phyloP scores from a whole-genome alignment of 192 early-diverging fungal genomes.

The Coemansia brasiliensis region DNA sequence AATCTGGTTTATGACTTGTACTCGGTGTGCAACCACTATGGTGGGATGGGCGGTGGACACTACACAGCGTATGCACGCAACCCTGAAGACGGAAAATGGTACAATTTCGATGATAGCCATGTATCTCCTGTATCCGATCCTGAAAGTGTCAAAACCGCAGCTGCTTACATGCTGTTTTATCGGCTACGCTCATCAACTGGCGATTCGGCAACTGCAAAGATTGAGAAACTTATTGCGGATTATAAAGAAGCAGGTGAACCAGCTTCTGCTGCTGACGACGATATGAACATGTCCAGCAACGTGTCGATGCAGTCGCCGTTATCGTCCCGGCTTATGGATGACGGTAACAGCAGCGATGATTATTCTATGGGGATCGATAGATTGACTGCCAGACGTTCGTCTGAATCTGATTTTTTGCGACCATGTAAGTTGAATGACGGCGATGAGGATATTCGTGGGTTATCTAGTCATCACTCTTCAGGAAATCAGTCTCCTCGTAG shows the following conservation, averaged over 20 bases:
- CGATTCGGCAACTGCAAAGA: constrained; percentile 15
- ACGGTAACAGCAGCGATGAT: constrained; percentile 4
- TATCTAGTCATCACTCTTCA: too few relatives aligned
- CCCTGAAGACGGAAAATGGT: constrained; percentile 66
- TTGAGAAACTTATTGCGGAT: constrained; percentile 23
- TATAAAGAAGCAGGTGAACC: constrained; percentile 13
- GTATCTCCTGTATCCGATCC: constrained; percentile 47
- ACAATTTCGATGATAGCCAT: constrained; percentile 78
- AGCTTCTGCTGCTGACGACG: constrained; percentile 1
- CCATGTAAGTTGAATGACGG: not conserved
- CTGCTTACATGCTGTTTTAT: constrained; percentile 58
- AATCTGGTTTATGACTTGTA: constrained; percentile 69
- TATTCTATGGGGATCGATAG: not conserved
- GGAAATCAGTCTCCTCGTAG: constrained; percentile 14
- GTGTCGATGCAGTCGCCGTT: constrained; percentile 15
- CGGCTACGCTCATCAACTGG: constrained; percentile 10
- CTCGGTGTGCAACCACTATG: constrained; percentile 81
- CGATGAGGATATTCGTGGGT: not conserved
- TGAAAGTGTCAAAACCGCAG: constrained; percentile 28
- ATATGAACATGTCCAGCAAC: constrained; percentile 1
- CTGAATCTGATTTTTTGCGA: too few relatives aligned
- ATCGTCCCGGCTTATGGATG: constrained; percentile 8
- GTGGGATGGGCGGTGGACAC: constrained; percentile 80
- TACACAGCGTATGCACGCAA: constrained; percentile 82
- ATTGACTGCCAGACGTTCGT: not conserved